Conservation (phyloP, 352 stramenopile genomes). For the Pythium chondricola region DNA sequence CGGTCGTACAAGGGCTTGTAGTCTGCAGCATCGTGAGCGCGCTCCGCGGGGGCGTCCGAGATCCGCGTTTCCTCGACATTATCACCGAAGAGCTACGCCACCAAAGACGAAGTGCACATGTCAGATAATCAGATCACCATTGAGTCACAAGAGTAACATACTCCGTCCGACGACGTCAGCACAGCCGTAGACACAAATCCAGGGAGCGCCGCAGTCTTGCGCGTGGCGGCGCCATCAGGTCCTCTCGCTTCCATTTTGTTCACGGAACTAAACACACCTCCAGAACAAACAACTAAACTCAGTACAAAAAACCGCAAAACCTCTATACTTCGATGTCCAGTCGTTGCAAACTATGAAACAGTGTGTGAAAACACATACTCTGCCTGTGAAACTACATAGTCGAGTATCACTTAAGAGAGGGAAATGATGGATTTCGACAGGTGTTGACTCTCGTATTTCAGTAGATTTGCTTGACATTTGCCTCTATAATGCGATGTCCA, state of each 20-base stretch:
- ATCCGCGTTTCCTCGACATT: slow-evolving; percentile 82
- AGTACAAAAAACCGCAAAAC: too few relatives aligned
- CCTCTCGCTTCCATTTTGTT: slow-evolving; percentile 25
- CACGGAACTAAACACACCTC: too few relatives aligned
- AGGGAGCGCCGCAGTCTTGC: slow-evolving; percentile 12
- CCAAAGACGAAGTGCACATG: not conserved
- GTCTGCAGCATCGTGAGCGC: slow-evolving; percentile 29
- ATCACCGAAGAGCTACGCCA: slow-evolving; percentile 75
- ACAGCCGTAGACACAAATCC: slow-evolving; percentile 82
- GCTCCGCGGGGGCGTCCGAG: slow-evolving; percentile 45
- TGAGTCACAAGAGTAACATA: slow-evolving; percentile 27
- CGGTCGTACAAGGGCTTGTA: slow-evolving; percentile 81
- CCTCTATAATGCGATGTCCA: too few relatives aligned
- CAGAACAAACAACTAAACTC: too few relatives aligned
- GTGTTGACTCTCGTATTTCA: too few relatives aligned
- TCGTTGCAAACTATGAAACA: too few relatives aligned
- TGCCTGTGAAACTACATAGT: too few relatives aligned
- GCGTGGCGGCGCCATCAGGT: slow-evolving; percentile 12
- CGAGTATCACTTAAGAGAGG: too few relatives aligned
- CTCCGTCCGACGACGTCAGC: slow-evolving; percentile 78
- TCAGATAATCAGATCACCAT: not conserved
- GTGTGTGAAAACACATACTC: too few relatives aligned
- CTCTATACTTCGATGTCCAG: too few relatives aligned
- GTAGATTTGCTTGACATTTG: too few relatives aligned
- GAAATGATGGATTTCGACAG: too few relatives aligned